Percentiles rank a stretch among this genome's conserved stretches.
phyloP scores from a whole-genome alignment of 2,329 filamentous ascomycete species.

The Coniochaeta hoffmannii region DNA sequence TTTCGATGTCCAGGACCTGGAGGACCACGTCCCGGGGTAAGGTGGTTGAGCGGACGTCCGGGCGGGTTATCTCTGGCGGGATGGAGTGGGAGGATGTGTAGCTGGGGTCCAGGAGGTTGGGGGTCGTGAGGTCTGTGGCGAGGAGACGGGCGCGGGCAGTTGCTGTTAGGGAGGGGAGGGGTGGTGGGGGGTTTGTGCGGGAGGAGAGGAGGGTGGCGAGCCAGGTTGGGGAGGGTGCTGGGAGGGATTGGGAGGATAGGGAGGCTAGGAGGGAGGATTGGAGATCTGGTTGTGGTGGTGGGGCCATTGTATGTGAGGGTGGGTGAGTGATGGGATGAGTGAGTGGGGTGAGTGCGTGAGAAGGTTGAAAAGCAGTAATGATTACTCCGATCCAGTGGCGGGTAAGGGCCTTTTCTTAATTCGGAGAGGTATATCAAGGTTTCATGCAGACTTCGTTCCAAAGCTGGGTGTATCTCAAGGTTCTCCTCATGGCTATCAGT shows the following conservation, averaged over 20 bases:
- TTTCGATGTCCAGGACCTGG: constrained; percentile 81
- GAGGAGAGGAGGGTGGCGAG: constrained; percentile 54
- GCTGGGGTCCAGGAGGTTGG: constrained; percentile 39
- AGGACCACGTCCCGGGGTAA: constrained; percentile 60
- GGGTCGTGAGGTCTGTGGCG: constrained; percentile 64
- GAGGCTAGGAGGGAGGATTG: constrained; percentile 42
- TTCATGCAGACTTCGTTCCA: no score
- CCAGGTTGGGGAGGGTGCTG: constrained; percentile 49
- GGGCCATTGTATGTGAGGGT: background rate
- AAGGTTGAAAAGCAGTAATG: no score
- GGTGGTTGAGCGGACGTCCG: constrained; percentile 39
- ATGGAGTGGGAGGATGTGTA: constrained; percentile 36
- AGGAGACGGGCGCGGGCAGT: constrained; percentile 78
- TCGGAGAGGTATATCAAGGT: no score
- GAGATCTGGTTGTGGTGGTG: constrained; percentile 25
- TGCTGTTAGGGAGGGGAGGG: constrained; percentile 64
- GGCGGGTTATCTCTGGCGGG: constrained; percentile 37
- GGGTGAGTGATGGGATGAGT: background rate
- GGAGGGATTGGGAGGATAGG: constrained; percentile 46
- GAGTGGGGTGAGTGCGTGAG: background rate
- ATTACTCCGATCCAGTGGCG: no score
- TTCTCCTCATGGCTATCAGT: no score
- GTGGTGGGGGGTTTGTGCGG: constrained; percentile 43
- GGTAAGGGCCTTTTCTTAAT: no score
- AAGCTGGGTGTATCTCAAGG: no score